Evolutionary conservation across 2,329 filamentous ascomycete genomes (phyloP).

Genomic region (Monosporascus sp.): DNA sequence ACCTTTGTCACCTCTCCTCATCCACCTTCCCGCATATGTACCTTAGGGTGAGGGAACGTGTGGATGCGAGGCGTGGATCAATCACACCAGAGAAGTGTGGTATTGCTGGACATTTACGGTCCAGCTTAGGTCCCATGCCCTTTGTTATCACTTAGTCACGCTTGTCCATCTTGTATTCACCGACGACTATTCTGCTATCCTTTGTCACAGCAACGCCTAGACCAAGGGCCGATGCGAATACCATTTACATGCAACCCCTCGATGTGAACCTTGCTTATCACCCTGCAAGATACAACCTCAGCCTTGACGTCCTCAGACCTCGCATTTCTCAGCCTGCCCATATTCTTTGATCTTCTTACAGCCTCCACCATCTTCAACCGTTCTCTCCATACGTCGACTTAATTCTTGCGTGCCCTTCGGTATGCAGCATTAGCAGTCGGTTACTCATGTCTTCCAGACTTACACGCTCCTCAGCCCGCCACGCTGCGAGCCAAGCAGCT

Average conservation of each 20-base stretch:
- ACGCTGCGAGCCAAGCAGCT: constrained; percentile 63
- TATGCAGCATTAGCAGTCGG: constrained; percentile 16
- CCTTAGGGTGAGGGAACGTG: neutral
- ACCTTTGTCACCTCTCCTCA: neutral
- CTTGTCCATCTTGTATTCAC: neutral
- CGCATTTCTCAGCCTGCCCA: neutral
- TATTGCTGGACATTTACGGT: neutral
- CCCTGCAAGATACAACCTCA: neutral
- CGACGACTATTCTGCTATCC: neutral
- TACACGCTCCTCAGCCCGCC: constrained; percentile 89
- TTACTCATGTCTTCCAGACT: constrained; percentile 93
- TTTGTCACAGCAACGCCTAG: neutral
- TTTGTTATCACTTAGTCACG: neutral
- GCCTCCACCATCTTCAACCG: neutral
- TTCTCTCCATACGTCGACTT: constrained; percentile 7
- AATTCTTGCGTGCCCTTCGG: constrained; percentile 8
- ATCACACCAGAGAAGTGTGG: neutral
- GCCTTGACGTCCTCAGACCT: neutral
- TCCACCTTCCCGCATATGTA: neutral
- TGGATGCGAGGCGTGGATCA: neutral
- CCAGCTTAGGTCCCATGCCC: neutral
- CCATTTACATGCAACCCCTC: neutral
- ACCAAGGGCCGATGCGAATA: too few relatives aligned
- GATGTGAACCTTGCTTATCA: neutral
- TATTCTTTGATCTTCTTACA: neutral